Evolutionary conservation across 257 asterid genomes (phyloP).

Genomic region (Oldenlandia corymbosa): DNA sequence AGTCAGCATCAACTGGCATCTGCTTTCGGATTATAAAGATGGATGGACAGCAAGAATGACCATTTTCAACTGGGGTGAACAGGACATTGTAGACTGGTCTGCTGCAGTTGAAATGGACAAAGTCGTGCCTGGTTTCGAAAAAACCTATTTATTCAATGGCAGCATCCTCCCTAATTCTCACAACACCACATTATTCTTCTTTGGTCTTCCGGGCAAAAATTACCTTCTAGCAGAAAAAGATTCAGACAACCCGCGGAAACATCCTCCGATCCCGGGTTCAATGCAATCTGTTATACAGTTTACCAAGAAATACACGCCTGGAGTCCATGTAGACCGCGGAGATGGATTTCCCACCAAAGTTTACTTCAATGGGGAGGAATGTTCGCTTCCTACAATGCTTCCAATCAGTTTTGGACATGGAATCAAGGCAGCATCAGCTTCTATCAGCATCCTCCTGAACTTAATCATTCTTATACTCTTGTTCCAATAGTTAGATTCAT

Average conservation of each 20-base stretch:
- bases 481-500: not conserved
- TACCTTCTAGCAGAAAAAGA: conserved; percentile 39
- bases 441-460: conserved; percentile 23
- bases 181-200: conserved; percentile 45
- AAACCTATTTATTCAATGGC: conserved; percentile 52
- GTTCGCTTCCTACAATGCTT: conserved; percentile 54
- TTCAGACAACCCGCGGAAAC: conserved; percentile 51
- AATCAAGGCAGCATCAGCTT: conserved; percentile 15
- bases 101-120: conserved; percentile 45
- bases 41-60: conserved; percentile 75
- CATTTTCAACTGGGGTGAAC: conserved; percentile 59
- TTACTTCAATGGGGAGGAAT: conserved; percentile 73
- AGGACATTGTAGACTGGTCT: conserved; percentile 46
- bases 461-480: conserved; percentile 22
- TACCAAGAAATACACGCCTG: conserved; percentile 47
- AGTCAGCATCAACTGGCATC: conserved; percentile 67
- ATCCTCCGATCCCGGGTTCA: conserved; percentile 59
- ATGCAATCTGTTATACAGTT: conserved; percentile 50
- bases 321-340: conserved; percentile 35
- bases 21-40: conserved; percentile 36
- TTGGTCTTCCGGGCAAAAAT: conserved; percentile 41
- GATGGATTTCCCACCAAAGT: conserved; percentile 74
- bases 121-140: conserved; percentile 51
- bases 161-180: conserved; percentile 26
- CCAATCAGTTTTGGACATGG: conserved; percentile 30